Base-by-base conservation (phyloP, 306 rosid species). In the Senna siamea region DNA sequence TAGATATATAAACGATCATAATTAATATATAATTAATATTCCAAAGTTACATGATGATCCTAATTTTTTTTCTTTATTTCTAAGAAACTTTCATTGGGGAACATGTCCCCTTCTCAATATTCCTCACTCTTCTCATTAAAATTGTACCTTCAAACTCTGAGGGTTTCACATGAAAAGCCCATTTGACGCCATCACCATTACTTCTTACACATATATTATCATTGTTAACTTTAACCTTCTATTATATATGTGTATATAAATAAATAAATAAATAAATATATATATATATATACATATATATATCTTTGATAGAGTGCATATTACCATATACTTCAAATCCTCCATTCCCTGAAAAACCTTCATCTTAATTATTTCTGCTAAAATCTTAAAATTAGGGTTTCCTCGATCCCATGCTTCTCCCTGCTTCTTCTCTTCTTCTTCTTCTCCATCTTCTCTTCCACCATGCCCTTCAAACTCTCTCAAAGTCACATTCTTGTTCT, bases 401-500 rank as follows among this genome's bases (percentile, higher is more conserved):
- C 78, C 64, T 71, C 85, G 30, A 26, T 26, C 66, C 69, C 75
- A 76, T 55, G 73, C 70, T 84, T 76, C 86, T 80, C 91, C 89
- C 89, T 91, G 95, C 92, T 87, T 92, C 88, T 89, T 34, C 85
- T 34, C 85, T 85, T 83, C 86, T 79, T 75, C 74, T 66, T 69
- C 81, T 83, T 57, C 82, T 76, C 20, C 83, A 73, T 69, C 85
- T 81, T 64, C 79, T 83, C 78, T 58, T 77, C 84, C 84, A 79
- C 80, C 82, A 91, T 93, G 98, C 83, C 96, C 89, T 73, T 85
- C 60, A 93, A 78, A 89, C 38, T 74, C 44, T 81, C 87, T 59
- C 89, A 80, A 26, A 30, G 70, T 34, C 34, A 80, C 34, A 30
- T 76, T 28, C 28, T 91, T 26, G 78, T 82, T 76, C n/a, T 62